Percentiles rank a stretch among this genome's conserved stretches.
These are phyloP conservation scores for Hypoxylon lenormandii DNA, from an alignment of 495 filamentous ascomycete species.

Conservation along the genomic window DNA sequence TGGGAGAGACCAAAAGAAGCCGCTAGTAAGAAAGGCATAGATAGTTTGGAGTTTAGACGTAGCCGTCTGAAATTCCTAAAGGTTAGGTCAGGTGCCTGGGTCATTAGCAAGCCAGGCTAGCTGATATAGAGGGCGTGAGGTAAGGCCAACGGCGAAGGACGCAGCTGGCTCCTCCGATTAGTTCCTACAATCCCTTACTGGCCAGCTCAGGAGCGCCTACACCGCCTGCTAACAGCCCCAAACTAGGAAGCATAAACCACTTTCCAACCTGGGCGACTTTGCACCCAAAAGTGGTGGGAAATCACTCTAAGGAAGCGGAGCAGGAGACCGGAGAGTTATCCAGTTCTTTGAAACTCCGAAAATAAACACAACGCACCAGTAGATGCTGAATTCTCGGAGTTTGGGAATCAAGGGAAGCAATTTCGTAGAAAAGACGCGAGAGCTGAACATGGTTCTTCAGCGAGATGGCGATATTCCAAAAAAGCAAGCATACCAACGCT, in stretches of 20 bases:
- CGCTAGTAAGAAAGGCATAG: slow-evolving; percentile 8
- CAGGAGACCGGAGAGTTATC: slow-evolving; percentile 15
- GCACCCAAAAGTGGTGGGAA: neutral
- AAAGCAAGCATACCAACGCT: neutral
- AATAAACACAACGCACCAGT: neutral
- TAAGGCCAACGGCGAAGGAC: neutral
- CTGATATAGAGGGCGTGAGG: neutral
- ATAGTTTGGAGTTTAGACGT: neutral
- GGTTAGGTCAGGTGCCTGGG: neutral
- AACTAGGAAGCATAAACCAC: slow-evolving; percentile 14
- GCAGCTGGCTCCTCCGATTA: neutral
- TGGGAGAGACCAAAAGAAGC: slow-evolving; percentile 9
- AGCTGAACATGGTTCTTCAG: neutral
- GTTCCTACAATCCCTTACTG: neutral
- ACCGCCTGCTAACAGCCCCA: slow-evolving; percentile 7
- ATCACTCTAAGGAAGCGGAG: slow-evolving; percentile 14
- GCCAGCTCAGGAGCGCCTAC: slow-evolving; percentile 1
- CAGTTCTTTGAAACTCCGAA: slow-evolving; percentile 36
- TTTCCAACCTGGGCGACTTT: slow-evolving; percentile 22
- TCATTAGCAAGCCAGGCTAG: slow-evolving; percentile 4
- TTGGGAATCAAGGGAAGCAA: slow-evolving; percentile 6
- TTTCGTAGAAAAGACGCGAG: neutral
- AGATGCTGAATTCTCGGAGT: slow-evolving; percentile 33
- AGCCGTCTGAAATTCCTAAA: neutral
- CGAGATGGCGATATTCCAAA: slow-evolving; percentile 13